Evolutionary conservation across 106 monocot species (phyloP).

Genomic region (Alisma plantagoaquatica): DNA sequence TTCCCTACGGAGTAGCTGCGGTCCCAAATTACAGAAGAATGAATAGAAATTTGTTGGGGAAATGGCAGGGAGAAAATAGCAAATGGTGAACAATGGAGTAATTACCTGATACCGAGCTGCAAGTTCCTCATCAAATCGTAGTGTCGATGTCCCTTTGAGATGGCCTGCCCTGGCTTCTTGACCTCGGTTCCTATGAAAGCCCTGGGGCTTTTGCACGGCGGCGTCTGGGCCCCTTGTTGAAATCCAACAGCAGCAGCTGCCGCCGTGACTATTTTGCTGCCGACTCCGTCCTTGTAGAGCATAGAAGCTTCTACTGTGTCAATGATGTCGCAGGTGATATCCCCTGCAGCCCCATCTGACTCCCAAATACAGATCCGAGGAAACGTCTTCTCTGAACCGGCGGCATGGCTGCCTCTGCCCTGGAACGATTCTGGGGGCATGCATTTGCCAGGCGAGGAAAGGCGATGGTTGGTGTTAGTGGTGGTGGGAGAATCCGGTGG

Average conservation of each 20-base stretch:
- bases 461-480: too few relatives aligned
- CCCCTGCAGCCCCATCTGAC: conserved; percentile 64
- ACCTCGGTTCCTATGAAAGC: conserved; percentile 26
- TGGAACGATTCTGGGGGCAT: too few relatives aligned
- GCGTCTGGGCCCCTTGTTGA: not conserved
- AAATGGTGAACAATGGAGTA: too few relatives aligned
- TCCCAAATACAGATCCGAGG: conserved; percentile 90
- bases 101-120: conserved; percentile 50
- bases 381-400: conserved; percentile 29
- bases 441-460: conserved; percentile 16
- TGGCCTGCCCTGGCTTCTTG: conserved; percentile 60
- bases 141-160: conserved; percentile 76
- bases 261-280: not conserved
- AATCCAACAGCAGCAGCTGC: too few relatives aligned
- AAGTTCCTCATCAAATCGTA: conserved; percentile 80
- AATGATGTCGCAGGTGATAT: too few relatives aligned
- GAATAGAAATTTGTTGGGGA: too few relatives aligned
- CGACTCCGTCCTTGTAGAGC: conserved; percentile 24
- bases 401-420: conserved; percentile 14
- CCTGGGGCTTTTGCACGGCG: conserved; percentile 18
- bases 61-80: not conserved
- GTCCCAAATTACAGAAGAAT: too few relatives aligned
- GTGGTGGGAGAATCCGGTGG: too few relatives aligned
- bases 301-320: too few relatives aligned
- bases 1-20: conserved; percentile 65